Percentiles rank a stretch among this genome's conserved stretches.
Evolutionary conservation across 805 yeast genomes (phyloP).

Genomic region (Zygosaccharomyces bailii): DNA sequence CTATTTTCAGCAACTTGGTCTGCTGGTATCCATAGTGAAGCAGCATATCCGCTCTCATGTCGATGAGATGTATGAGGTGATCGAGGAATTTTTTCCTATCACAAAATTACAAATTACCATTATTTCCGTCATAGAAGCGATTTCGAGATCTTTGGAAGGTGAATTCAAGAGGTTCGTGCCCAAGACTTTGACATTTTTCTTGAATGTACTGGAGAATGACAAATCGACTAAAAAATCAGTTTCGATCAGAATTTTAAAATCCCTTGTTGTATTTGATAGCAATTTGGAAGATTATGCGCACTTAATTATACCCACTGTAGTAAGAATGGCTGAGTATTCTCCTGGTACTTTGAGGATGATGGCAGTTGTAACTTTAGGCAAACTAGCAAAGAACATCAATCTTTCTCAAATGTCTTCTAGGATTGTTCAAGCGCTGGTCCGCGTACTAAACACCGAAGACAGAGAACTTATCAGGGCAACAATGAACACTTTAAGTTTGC

Average conservation of each 20-base stretch:
- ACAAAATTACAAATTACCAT: constrained; percentile 73
- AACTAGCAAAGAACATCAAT: constrained; percentile 66
- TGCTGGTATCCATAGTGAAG: constrained; percentile 74
- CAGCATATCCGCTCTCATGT: constrained; percentile 86
- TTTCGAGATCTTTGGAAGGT: constrained; percentile 83
- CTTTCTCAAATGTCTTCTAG: constrained; percentile 87
- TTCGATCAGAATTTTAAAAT: constrained; percentile 69
- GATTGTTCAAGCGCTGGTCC: constrained; percentile 77
- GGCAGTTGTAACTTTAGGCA: constrained; percentile 81
- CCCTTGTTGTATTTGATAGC: constrained; percentile 81
- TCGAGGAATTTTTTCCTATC: constrained; percentile 66
- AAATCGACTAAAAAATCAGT: constrained; percentile 57
- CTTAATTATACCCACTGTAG: constrained; percentile 80
- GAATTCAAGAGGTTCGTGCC: constrained; percentile 87
- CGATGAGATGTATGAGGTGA: constrained; percentile 66
- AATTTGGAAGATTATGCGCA: constrained; percentile 87
- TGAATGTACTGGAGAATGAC: constrained; percentile 73
- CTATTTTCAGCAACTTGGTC: constrained; percentile 83
- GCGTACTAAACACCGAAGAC: constrained; percentile 52
- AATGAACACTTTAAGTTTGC: constrained; percentile 74
- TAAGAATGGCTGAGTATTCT: constrained; percentile 73
- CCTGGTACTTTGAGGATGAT: constrained; percentile 56
- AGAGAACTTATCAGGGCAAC: constrained; percentile 64
- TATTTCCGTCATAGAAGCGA: constrained; percentile 73
- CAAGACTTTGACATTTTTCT: constrained; percentile 66